Base-by-base conservation (phyloP, 192 early-diverging fungal species). In the Dispira parvispora region DNA sequence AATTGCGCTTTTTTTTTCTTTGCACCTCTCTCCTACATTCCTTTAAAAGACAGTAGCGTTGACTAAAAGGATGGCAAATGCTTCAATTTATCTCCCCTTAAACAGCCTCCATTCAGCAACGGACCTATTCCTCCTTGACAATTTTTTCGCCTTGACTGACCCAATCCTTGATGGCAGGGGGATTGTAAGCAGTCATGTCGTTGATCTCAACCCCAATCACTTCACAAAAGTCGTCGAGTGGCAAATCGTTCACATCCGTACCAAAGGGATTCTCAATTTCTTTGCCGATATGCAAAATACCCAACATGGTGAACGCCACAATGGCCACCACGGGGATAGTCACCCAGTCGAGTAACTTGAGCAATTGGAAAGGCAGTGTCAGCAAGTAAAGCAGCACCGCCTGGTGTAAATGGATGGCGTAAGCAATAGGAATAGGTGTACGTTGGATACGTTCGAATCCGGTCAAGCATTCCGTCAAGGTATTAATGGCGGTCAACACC, bases 211-310 rank as follows among this genome's bases (percentile, higher is more conserved):
- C 55, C 26, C 70, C 52, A 46, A 77, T 57, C 8, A 65, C 52
- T 57, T 78, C 68, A 64, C 77, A 81, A 63, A 80, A 82, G 53
- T 73, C 67, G 52, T 80, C 78, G 50, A 83, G 67, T 6, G 76
- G 74, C 68, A 84, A 62, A 61, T 89, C 90, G 67, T 92, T 89
- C 26, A 73, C 73, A 56, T 91, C 88, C 65, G 80, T 77, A 43
- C 88, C 88, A 68, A 94, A 94, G 11, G 92, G 92, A 68, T 94
- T 93, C 75, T 97, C 92, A 60, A 97, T 93, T 73, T 93, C 88
- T 18, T 78, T 77, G 28, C 87, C 91, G 62, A 94, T 93, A 11
- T 73, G 72, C 57, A 91, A 83, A 57, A 96, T 87, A 65, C 94
- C 94, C 20, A 93, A 70, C 65, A 92, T 74, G 56, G 79, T 82